These are phyloP conservation scores for Lachnellula hyalina DNA, from an alignment of 2,329 filamentous ascomycete genomes.

Conservation along the genomic window DNA sequence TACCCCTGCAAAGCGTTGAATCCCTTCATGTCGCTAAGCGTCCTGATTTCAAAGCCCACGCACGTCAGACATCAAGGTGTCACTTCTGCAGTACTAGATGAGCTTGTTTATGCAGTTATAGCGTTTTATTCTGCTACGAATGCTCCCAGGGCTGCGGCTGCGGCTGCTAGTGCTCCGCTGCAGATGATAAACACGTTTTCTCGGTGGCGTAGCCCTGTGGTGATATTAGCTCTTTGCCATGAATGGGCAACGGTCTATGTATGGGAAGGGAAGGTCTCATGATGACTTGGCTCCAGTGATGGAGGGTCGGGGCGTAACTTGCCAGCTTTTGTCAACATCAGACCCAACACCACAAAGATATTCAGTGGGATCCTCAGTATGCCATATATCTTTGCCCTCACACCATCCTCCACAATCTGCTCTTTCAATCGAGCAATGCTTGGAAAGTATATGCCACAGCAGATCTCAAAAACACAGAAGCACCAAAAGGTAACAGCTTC, in stretches of 20 bases:
- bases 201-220: conserved; percentile 2
- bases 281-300: neutral
- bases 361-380: conserved; percentile 53
- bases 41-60: neutral
- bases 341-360: conserved; percentile 45
- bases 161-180: conserved; percentile 4
- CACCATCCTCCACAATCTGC: conserved; percentile 45
- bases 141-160: conserved; percentile 2
- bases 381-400: conserved; percentile 48
- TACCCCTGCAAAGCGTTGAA: neutral
- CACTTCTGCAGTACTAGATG: neutral
- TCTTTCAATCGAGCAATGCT: conserved; percentile 50
- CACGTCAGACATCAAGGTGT: conserved; percentile 3
- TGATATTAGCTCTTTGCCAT: neutral
- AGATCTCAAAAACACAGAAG: conserved; percentile 51
- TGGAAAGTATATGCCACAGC: conserved; percentile 52
- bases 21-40: too few relatives aligned
- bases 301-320: neutral
- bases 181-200: conserved; percentile 8
- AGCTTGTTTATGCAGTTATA: neutral
- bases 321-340: conserved; percentile 41
- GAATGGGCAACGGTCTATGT: neutral
- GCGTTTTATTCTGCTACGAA: neutral
- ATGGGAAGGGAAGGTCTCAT: neutral
- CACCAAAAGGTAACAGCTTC: conserved; percentile 46